Evolutionary conservation across 1,284 basidiomycete genomes (phyloP).

Genomic region (Microstroma glucosiphilum): DNA sequence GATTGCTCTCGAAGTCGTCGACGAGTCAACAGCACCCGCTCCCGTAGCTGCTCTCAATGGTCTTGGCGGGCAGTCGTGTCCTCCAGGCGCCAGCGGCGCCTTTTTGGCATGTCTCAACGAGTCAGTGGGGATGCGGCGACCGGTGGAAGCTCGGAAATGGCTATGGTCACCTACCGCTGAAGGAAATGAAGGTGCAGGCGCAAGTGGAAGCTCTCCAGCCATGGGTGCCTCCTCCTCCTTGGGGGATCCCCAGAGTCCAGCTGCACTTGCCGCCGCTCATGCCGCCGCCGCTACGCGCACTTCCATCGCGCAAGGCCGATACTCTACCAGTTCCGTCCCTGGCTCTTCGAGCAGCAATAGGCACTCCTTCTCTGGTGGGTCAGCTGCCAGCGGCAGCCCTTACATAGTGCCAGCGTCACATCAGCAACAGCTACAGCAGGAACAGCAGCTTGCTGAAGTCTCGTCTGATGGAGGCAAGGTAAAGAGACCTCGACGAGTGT

Average conservation of each 20-base stretch:
- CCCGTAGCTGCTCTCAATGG: constrained; percentile 17
- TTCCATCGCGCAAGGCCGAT: constrained; percentile 15
- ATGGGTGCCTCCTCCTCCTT: background rate
- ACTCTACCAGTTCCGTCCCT: background rate
- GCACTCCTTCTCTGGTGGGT: too few species aligned
- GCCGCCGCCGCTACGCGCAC: constrained; percentile 39
- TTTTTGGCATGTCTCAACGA: constrained; percentile 44
- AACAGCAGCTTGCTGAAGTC: constrained; percentile 9
- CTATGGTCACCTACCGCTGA: constrained; percentile 5
- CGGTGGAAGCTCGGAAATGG: constrained; percentile 36
- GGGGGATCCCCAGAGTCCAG: constrained; percentile 18
- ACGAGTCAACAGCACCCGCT: constrained; percentile 23
- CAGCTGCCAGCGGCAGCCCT: background rate
- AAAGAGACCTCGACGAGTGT: constrained; percentile 39
- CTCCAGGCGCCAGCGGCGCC: constrained; percentile 33
- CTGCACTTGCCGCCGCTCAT: constrained; percentile 25
- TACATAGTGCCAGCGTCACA: background rate
- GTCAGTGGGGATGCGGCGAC: constrained; percentile 38
- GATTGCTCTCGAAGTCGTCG: constrained; percentile 42
- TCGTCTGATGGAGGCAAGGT: constrained; percentile 47
- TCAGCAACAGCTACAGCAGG: background rate
- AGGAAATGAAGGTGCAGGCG: background rate
- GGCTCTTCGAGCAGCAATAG: background rate
- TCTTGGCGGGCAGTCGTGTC: constrained; percentile 19
- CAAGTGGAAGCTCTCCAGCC: background rate